Percentiles rank a stretch among this genome's conserved stretches.
Conservation (phyloP, 441 rosid genomes). For the Gossypium trilobum region DNA sequence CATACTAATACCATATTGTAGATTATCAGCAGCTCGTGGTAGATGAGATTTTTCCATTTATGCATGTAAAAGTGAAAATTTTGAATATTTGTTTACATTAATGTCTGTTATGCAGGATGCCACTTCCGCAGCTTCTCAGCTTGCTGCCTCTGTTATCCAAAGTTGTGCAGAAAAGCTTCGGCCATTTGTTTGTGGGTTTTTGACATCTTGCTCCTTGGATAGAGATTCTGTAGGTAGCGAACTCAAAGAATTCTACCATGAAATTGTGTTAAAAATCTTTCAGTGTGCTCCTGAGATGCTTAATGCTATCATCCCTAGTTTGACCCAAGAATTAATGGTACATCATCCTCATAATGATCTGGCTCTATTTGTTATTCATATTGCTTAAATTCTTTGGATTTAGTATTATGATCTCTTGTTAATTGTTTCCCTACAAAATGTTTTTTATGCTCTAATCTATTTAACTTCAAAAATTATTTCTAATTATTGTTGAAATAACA, state of each 20-base stretch:
- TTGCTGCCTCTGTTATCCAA: slow-evolving; percentile 71
- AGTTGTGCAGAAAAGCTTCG: slow-evolving; percentile 55
- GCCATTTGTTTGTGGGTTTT: slow-evolving; percentile 65
- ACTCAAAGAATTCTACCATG: slow-evolving; percentile 75
- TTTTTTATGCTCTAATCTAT: slow-evolving; percentile 12
- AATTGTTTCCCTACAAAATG: slow-evolving; percentile 10
- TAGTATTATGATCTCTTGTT: slow-evolving; percentile 2
- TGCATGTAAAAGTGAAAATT: not conserved
- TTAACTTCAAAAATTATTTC: not conserved
- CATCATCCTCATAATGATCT: slow-evolving; percentile 10
- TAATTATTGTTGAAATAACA: slow-evolving; percentile 13
- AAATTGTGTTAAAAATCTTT: slow-evolving; percentile 61
- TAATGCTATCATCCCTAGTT: slow-evolving; percentile 56
- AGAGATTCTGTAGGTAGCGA: slow-evolving; percentile 57
- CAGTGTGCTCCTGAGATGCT: slow-evolving; percentile 75
- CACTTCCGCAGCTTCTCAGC: slow-evolving; percentile 49
- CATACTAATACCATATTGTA: not conserved
- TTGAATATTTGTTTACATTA: not conserved
- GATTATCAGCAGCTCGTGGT: not conserved
- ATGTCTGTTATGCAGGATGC: slow-evolving; percentile 32
- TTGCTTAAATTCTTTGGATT: slow-evolving; percentile 7
- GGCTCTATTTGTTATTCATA: slow-evolving; percentile 13
- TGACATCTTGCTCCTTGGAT: slow-evolving; percentile 64
- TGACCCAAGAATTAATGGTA: slow-evolving; percentile 80
- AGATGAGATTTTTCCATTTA: not conserved